A percentile compares a stretch with the other conserved stretches of the same genome.
These are phyloP conservation scores for Camellia lanceoleosa DNA, from an alignment of 148 eudicot genomes.

Conservation along the genomic window DNA sequence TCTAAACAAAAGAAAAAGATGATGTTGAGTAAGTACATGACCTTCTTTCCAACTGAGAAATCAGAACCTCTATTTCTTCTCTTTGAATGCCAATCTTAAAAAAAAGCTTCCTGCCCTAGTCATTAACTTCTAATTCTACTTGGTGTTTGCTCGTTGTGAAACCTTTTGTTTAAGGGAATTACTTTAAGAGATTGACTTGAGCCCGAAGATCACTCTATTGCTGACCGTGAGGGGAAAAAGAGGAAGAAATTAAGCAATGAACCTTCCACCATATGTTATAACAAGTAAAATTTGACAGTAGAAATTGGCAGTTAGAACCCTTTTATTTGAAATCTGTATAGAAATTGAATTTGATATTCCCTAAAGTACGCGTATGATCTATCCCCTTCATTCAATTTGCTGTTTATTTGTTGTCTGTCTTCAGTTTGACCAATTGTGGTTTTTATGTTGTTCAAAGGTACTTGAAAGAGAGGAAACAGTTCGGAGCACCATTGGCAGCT, in stretches of 20 bases:
- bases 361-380: background rate
- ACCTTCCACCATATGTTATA: background rate
- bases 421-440: conserved; percentile 7
- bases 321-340: background rate
- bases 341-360: background rate
- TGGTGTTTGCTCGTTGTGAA: background rate
- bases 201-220: background rate
- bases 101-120: background rate
- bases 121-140: background rate
- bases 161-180: background rate
- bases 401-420: background rate
- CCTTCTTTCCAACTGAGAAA: background rate
- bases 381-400: background rate
- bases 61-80: background rate
- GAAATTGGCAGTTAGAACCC: background rate
- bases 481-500: conserved; percentile 91
- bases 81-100: background rate
- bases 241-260: background rate
- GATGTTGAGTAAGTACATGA: no score
- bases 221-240: background rate
- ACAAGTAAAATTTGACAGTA: background rate
- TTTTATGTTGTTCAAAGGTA: conserved; percentile 43
- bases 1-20: background rate
- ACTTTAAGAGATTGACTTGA: background rate
- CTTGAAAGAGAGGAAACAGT: conserved; percentile 81